Conservation (phyloP, 1,284 basidiomycete genomes). For the Cutaneotrichosporon dermatis region DNA sequence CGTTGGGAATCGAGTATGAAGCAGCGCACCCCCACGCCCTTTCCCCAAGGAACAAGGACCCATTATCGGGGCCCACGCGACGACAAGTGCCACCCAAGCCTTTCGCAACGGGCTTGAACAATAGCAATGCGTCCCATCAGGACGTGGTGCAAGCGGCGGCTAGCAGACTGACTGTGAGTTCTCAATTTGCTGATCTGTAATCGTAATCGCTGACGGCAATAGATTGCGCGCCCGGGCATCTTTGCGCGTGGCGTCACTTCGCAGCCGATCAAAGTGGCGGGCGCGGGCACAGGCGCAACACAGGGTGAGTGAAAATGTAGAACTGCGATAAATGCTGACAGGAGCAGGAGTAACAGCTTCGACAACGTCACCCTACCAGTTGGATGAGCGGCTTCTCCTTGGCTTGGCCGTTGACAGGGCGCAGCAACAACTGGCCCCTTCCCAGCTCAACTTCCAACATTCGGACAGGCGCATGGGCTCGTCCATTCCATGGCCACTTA, state of each 20-base stretch:
- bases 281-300: neutral
- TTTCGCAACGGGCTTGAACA: neutral
- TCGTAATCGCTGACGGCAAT: neutral
- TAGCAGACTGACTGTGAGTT: neutral
- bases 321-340: neutral
- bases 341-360: neutral
- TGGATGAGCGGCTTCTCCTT: slow-evolving; percentile 7
- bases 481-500: neutral
- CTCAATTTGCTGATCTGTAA: no score
- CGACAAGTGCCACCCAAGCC: neutral
- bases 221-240: slow-evolving; percentile 10
- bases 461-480: slow-evolving; percentile 1
- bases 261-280: slow-evolving; percentile 10
- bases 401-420: neutral
- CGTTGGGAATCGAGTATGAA: neutral
- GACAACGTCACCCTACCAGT: neutral
- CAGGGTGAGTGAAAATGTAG: neutral
- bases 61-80: neutral
- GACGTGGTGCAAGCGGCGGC: slow-evolving; percentile 1
- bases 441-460: neutral
- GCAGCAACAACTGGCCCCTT: neutral
- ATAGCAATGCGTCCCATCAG: neutral
- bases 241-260: slow-evolving; percentile 16
- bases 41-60: neutral
- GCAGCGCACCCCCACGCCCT: neutral